phyloP scores from a whole-genome alignment of 768 basidiomycete genomes.

The Pulveroboletus sp. region DNA sequence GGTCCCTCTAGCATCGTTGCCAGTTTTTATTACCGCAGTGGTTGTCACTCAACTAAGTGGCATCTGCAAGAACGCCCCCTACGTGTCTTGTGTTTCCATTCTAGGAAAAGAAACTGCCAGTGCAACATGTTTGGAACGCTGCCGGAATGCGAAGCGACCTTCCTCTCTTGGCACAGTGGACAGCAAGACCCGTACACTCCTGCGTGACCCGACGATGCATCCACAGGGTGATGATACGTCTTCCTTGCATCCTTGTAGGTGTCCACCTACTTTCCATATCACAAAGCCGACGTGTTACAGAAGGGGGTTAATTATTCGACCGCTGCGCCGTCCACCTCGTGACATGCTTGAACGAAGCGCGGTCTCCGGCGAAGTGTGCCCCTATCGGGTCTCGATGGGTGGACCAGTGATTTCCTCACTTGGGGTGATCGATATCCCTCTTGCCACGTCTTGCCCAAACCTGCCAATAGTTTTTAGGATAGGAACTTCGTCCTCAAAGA shows the following conservation, averaged over 20 bases:
- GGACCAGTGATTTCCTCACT: too few species aligned
- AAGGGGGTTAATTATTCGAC: too few species aligned
- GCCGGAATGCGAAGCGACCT: not conserved
- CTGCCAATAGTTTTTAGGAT: constrained; percentile 2
- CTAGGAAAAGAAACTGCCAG: not conserved
- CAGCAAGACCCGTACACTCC: not conserved
- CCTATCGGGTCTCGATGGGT: too few species aligned
- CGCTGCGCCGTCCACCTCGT: too few species aligned
- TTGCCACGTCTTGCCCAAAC: not conserved
- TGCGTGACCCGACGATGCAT: too few species aligned
- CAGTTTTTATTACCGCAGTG: not conserved
- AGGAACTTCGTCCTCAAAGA: constrained; percentile 59
- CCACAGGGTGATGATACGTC: not conserved
- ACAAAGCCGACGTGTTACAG: constrained; percentile 17
- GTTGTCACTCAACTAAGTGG: not conserved
- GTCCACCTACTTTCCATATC: not conserved
- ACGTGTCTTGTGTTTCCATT: not conserved
- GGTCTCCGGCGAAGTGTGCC: too few species aligned
- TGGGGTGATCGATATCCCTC: constrained; percentile 4
- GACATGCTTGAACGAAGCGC: too few species aligned
- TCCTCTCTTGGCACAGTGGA: not conserved
- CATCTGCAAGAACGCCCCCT: not conserved
- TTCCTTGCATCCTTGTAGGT: constrained; percentile 56
- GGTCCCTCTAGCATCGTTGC: not conserved
- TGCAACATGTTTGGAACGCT: not conserved